A percentile compares a stretch with the other conserved stretches of the same genome.
These are phyloP conservation scores for Tricholoma hemisulphureum DNA, from an alignment of 768 basidiomycete genomes.

Conservation along the genomic window DNA sequence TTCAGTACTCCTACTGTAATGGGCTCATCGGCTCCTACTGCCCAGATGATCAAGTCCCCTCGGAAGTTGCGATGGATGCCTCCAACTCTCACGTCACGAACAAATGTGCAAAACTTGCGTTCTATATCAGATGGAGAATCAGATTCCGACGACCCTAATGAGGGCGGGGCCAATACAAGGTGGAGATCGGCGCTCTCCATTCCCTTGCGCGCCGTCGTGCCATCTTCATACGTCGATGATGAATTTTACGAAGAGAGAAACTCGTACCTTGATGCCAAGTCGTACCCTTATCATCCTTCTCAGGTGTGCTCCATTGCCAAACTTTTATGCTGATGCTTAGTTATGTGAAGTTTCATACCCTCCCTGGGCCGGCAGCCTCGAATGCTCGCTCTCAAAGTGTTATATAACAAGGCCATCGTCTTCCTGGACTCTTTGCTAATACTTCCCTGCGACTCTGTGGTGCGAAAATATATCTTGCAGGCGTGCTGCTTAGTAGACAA, in stretches of 20 bases:
- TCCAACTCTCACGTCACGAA: conserved; percentile 32
- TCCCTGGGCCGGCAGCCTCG: conserved; percentile 12
- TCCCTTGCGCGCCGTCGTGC: conserved; percentile 26
- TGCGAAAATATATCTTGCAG: neutral
- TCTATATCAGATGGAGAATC: conserved; percentile 27
- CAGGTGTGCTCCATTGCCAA: conserved; percentile 22
- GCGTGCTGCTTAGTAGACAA: neutral
- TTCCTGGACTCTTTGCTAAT: too few relatives aligned
- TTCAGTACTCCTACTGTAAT: conserved; percentile 39
- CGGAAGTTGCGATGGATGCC: conserved; percentile 44
- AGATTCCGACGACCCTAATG: conserved; percentile 19
- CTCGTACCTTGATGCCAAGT: conserved; percentile 26
- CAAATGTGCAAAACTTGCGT: conserved; percentile 23
- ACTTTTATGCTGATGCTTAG: neutral
- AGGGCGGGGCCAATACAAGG: conserved; percentile 11
- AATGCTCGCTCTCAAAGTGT: neutral
- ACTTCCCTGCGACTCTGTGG: too few relatives aligned
- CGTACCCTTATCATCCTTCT: conserved; percentile 31
- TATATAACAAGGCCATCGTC: neutral
- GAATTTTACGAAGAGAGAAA: conserved; percentile 31
- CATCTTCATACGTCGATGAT: conserved; percentile 17
- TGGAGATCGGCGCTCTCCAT: conserved; percentile 21
- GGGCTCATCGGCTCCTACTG: conserved; percentile 10
- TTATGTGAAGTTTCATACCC: conserved; percentile 9
- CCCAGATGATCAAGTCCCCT: conserved; percentile 16